Percentiles rank a stretch among this genome's conserved stretches.
Conservation (phyloP, 768 basidiomycete species). For the Clathrus columnatus region DNA sequence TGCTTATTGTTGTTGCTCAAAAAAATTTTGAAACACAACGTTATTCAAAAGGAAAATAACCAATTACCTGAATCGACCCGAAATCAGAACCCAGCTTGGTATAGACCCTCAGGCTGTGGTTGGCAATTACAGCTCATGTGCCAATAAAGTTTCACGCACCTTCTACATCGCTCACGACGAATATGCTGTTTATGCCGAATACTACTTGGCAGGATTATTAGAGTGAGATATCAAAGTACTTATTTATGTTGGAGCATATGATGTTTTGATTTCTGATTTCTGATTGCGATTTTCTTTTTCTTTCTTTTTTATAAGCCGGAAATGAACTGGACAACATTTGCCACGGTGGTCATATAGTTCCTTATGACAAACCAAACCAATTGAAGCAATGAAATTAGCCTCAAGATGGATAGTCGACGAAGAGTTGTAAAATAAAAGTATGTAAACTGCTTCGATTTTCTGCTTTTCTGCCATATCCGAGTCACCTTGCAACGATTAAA, state of each 20-base stretch:
- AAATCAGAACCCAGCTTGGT: conserved; percentile 48
- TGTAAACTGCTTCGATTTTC: no score
- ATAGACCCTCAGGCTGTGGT: conserved; percentile 40
- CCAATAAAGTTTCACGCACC: conserved; percentile 32
- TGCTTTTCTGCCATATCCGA: no score
- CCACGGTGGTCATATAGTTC: conserved; percentile 19
- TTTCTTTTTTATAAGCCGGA: conserved; percentile 35
- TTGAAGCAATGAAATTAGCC: no score
- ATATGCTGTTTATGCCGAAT: conserved; percentile 19
- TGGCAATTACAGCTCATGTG: conserved; percentile 36
- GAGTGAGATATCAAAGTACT: conserved; percentile 27
- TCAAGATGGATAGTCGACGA: no score
- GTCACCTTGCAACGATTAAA: no score
- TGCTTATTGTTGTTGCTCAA: conserved; percentile 45
- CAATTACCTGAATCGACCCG: conserved; percentile 52
- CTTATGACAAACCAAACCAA: no score
- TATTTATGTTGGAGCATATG: conserved; percentile 23
- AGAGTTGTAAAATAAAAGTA: conserved; percentile 2
- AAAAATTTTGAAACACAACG: neutral
- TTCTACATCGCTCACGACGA: conserved; percentile 39
- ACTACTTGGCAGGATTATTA: conserved; percentile 31
- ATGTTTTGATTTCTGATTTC: conserved; percentile 18
- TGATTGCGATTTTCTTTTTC: conserved; percentile 9
- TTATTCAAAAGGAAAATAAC: conserved; percentile 54
- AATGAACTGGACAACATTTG: conserved; percentile 47